Evolutionary conservation across 495 filamentous ascomycete genomes (phyloP).

Genomic region (Letharia columbiana): DNA sequence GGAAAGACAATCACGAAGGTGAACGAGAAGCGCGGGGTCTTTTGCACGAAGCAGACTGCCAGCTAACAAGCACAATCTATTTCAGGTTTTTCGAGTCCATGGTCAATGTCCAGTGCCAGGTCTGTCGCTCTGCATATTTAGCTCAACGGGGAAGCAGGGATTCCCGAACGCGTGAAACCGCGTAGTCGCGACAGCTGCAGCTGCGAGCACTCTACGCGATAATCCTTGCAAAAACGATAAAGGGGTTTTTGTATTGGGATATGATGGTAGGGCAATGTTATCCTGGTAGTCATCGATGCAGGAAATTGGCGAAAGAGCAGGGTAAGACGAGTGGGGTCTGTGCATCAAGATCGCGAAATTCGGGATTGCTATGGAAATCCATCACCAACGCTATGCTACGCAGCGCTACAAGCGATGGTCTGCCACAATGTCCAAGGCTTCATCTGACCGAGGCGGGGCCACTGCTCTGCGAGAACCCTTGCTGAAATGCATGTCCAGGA

Average conservation of each 20-base stretch:
- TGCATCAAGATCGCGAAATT: background rate
- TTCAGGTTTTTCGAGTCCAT: background rate
- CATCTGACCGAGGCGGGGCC: background rate
- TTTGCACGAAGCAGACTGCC: background rate
- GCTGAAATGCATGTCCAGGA: background rate
- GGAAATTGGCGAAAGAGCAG: background rate
- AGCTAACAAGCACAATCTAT: background rate
- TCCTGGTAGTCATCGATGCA: background rate
- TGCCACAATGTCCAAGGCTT: background rate
- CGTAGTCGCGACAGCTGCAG: slow-evolving; percentile 13
- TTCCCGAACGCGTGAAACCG: slow-evolving; percentile 18
- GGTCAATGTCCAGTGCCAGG: background rate
- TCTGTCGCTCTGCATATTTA: slow-evolving; percentile 4
- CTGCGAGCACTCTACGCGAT: slow-evolving; percentile 23
- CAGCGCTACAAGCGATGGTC: background rate
- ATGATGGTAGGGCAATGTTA: background rate
- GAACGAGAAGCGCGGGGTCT: no score
- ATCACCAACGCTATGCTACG: background rate
- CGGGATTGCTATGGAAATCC: background rate
- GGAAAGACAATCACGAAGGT: no score
- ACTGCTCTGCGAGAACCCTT: background rate
- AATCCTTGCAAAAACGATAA: background rate
- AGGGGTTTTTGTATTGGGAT: background rate
- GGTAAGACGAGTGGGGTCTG: no score
- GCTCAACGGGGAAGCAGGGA: slow-evolving; percentile 15